Evolutionary conservation across 345 rosid species (phyloP), one percentile per base, ranked within the genome.

Genomic region (Eutrema heterophyllum): DNA sequence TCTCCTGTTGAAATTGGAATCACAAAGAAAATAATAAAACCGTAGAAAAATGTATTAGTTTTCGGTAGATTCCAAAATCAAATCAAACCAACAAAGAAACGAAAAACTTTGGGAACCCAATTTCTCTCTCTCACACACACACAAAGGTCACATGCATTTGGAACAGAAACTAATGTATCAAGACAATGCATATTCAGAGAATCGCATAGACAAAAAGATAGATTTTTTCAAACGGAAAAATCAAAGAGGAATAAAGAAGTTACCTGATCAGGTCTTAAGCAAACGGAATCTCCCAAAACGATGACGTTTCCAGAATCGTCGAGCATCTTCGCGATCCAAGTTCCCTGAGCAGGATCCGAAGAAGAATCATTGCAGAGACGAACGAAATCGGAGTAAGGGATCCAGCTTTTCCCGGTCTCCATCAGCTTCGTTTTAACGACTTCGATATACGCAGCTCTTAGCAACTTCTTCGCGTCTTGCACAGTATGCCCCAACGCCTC

Each of bases 261-360:
- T 81, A 95, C 99, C 98, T 89, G 88, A 13, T 92, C 87, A 4
- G 99, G 96, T 56, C 73, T 78, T 33, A 96, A 81, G 60, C 89
- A 82, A 62, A 90, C 99, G 11, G 62, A 64, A 15, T 88, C 71
- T 27, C 97, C 93, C 41, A 92, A 13, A 3, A 96, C 89, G 70
- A 96, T 79, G 1, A 89, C 99, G 64, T 68, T 81, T 52, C 99
- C 98, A 0, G 96, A 86, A 61, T 92, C 90, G 39, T 92, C 98
- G 0, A 96, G 88, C 82, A 71, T 63, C 71, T 82, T 84, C 4
- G 96, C 96, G 2, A 86, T 66, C 75, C 39, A 80, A 43, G 32
- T 32, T 2, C 88, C 98, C 49, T 83, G 75, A 39, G 79, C 82
- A 30, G 79, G 80, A 84, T 88, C 96, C 64, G 83, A 76, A 66